Evolutionary conservation across 164 flowering plant genomes (phyloP).

Genomic region (Stephania cephalantha): DNA sequence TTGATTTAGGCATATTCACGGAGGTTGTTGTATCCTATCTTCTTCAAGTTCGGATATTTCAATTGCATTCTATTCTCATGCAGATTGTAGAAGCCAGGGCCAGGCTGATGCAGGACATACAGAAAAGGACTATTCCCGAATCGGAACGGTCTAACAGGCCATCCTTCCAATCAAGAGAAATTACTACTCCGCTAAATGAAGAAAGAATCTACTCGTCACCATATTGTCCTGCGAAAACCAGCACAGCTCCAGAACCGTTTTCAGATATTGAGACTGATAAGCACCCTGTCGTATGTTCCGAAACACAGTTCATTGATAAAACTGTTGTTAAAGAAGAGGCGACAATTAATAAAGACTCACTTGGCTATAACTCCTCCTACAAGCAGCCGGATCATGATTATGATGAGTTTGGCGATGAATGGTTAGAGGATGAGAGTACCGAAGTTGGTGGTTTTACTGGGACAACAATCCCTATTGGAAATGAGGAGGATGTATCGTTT

Average conservation of each 20-base stretch:
- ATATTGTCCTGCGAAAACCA: slow-evolving; percentile 21
- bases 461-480: slow-evolving; percentile 28
- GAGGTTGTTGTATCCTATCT: neutral
- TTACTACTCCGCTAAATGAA: slow-evolving; percentile 24
- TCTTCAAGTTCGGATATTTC: neutral
- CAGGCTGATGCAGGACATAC: slow-evolving; percentile 41
- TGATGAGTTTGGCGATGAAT: slow-evolving; percentile 69
- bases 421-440: slow-evolving; percentile 63
- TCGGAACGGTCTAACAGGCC: slow-evolving; percentile 23
- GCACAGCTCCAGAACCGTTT: slow-evolving; percentile 18
- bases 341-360: slow-evolving; percentile 18
- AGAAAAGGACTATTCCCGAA: slow-evolving; percentile 26
- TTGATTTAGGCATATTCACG: neutral
- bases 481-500: slow-evolving; percentile 88
- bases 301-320: slow-evolving; percentile 53
- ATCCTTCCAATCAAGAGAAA: slow-evolving; percentile 20
- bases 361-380: slow-evolving; percentile 28
- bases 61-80: slow-evolving; percentile 4
- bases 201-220: slow-evolving; percentile 34
- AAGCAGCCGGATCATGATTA: slow-evolving; percentile 34
- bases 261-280: slow-evolving; percentile 43
- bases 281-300: slow-evolving; percentile 36
- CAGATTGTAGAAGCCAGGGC: slow-evolving; percentile 87
- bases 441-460: slow-evolving; percentile 42
- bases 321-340: slow-evolving; percentile 55